phyloP scores from a whole-genome alignment of 306 rosid genomes.

The Prunus dulcis region DNA sequence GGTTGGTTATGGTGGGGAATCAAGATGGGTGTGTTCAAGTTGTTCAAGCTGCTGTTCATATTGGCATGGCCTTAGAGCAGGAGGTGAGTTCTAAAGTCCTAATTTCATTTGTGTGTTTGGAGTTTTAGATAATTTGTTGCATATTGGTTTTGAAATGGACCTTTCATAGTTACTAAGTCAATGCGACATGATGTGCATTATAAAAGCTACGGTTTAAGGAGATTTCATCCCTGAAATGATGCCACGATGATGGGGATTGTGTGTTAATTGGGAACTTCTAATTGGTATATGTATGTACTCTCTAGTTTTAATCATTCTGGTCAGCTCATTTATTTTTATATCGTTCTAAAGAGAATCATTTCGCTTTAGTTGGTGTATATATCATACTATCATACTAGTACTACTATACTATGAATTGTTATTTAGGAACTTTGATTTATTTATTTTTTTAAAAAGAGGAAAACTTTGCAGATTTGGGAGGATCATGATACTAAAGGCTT shows the following conservation, averaged over 20 bases:
- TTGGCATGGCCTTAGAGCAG: constrained; percentile 75
- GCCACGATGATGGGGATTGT: not conserved
- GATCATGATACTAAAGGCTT: not conserved
- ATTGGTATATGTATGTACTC: not conserved
- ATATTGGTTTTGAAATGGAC: not conserved
- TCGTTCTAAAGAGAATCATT: not conserved
- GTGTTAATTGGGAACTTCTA: not conserved
- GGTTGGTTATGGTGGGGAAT: constrained; percentile 54
- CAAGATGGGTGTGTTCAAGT: constrained; percentile 66
- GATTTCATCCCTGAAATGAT: not conserved
- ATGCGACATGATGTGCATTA: not conserved
- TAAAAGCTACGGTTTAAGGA: not conserved
- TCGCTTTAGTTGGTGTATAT: not conserved
- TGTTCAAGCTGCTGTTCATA: constrained; percentile 76
- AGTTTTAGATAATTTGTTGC: not conserved
- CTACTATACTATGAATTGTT: not conserved
- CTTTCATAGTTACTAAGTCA: not conserved
- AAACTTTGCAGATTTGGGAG: not conserved
- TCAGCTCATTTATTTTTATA: not conserved
- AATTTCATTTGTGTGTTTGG: not conserved
- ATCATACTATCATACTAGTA: not conserved
- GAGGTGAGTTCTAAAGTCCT: constrained; percentile 49
- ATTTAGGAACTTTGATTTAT: not conserved
- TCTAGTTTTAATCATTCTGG: not conserved
- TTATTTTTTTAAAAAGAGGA: not conserved